These are phyloP conservation scores for Didymella pomorum DNA, from an alignment of 2,329 filamentous ascomycete genomes.

Conservation along the genomic window DNA sequence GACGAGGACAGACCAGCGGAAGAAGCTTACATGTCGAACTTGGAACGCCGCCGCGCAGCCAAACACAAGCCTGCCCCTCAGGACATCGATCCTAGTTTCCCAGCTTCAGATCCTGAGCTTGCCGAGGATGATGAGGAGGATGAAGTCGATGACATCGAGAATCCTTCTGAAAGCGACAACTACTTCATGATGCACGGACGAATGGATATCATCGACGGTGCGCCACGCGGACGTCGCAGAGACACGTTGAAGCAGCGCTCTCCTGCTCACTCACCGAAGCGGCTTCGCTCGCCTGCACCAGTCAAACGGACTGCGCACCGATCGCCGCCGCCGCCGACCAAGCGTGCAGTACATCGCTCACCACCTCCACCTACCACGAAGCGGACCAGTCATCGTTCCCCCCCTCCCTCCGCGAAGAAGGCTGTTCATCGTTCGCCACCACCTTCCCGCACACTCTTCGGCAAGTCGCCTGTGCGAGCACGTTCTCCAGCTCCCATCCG, in stretches of 20 bases:
- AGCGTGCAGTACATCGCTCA: conserved; percentile 42
- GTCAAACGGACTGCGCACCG: conserved; percentile 27
- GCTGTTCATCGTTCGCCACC: conserved; percentile 42
- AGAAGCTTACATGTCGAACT: conserved; percentile 85
- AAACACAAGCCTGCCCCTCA: conserved; percentile 89
- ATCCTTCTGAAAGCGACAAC: conserved; percentile 68
- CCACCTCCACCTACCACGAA: conserved; percentile 28
- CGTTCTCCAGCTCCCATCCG: conserved; percentile 52
- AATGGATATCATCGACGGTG: conserved; percentile 71
- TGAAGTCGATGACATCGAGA: conserved; percentile 48
- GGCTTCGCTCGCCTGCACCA: conserved; percentile 34
- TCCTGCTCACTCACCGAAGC: conserved; percentile 18
- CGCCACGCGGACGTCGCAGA: conserved; percentile 47
- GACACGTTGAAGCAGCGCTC: conserved; percentile 41
- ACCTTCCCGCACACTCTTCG: conserved; percentile 66
- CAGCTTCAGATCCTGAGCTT: conserved; percentile 87
- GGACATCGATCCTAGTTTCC: conserved; percentile 91
- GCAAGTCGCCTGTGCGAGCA: conserved; percentile 73
- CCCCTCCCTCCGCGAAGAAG: conserved; percentile 25
- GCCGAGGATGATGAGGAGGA: conserved; percentile 78
- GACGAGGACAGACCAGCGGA: conserved; percentile 96
- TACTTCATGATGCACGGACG: conserved; percentile 75
- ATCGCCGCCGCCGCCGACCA: conserved; percentile 58
- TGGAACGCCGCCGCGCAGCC: conserved; percentile 80
- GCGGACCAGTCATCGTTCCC: conserved; percentile 38